These are phyloP conservation scores for Ligustrum vulgare DNA, from an alignment of 257 asterid species.

Conservation along the genomic window DNA sequence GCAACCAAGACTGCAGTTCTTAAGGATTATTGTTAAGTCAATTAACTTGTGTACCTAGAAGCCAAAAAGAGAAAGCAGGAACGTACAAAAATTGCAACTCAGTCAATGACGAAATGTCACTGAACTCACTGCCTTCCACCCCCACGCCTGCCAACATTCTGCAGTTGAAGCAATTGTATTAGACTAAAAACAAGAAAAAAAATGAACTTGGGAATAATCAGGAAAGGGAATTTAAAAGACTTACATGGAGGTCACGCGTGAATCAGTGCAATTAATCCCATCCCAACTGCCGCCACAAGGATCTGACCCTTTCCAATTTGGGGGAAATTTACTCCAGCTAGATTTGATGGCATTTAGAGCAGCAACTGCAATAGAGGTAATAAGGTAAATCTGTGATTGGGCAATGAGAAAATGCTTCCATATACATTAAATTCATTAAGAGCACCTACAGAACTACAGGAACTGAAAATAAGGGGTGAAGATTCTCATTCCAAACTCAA, in stretches of 20 bases:
- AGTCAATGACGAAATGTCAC: conserved; percentile 66
- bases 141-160: conserved; percentile 64
- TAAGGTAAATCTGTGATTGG: neutral
- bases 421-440: neutral
- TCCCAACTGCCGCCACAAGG: conserved; percentile 83
- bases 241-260: conserved; percentile 70
- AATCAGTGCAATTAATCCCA: conserved; percentile 58
- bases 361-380: conserved; percentile 48
- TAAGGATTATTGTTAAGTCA: neutral
- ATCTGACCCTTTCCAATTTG: conserved; percentile 80
- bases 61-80: conserved; percentile 17
- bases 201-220: conserved; percentile 9
- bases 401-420: neutral
- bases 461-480: neutral
- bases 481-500: neutral
- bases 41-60: neutral
- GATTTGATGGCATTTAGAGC: conserved; percentile 62
- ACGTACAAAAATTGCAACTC: conserved; percentile 60
- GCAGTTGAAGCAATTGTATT: conserved; percentile 27
- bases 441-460: neutral
- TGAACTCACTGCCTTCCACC: conserved; percentile 51
- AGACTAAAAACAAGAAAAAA: conserved; percentile 11
- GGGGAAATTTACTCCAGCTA: conserved; percentile 81
- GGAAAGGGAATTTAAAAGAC: conserved; percentile 18
- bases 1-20: neutral